phyloP scores from a whole-genome alignment of 176 grass and related monocot genomes.

The Rhipidocladum racemiflorum region DNA sequence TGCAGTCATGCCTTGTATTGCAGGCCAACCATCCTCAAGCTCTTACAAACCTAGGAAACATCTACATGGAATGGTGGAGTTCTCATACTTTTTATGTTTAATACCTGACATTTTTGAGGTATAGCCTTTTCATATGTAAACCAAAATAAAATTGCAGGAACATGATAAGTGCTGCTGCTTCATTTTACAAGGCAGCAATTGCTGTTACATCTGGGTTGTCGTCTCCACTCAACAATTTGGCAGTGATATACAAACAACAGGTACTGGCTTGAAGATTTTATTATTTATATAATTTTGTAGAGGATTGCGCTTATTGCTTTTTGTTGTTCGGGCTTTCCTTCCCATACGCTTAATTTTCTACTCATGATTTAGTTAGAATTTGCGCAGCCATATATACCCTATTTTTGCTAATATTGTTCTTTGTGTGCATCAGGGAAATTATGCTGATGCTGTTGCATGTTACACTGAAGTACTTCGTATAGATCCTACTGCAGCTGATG shows the following conservation, averaged over 20 bases:
- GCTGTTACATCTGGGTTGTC: conserved; percentile 78
- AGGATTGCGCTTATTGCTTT: no score
- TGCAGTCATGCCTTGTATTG: conserved; percentile 72
- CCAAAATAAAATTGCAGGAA: conserved; percentile 50
- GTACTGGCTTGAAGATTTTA: conserved; percentile 11
- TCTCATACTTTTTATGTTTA: background rate
- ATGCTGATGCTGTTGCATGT: conserved; percentile 76
- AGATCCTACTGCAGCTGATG: conserved; percentile 83
- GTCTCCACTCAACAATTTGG: conserved; percentile 87
- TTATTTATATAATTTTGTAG: no score
- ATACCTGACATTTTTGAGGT: no score
- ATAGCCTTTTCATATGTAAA: background rate
- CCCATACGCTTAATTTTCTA: background rate
- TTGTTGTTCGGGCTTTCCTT: background rate
- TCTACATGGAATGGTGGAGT: conserved; percentile 88
- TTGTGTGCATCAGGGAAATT: conserved; percentile 61
- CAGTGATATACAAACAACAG: conserved; percentile 94
- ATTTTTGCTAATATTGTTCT: background rate
- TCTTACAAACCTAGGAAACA: conserved; percentile 83
- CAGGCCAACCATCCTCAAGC: conserved; percentile 92
- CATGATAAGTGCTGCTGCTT: conserved; percentile 60
- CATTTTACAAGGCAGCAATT: conserved; percentile 84
- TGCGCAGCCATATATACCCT: background rate
- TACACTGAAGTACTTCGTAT: conserved; percentile 76
- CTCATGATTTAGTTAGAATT: background rate